phyloP scores from a whole-genome alignment of 331 rosid genomes.

The Pyracantha coccinea region DNA sequence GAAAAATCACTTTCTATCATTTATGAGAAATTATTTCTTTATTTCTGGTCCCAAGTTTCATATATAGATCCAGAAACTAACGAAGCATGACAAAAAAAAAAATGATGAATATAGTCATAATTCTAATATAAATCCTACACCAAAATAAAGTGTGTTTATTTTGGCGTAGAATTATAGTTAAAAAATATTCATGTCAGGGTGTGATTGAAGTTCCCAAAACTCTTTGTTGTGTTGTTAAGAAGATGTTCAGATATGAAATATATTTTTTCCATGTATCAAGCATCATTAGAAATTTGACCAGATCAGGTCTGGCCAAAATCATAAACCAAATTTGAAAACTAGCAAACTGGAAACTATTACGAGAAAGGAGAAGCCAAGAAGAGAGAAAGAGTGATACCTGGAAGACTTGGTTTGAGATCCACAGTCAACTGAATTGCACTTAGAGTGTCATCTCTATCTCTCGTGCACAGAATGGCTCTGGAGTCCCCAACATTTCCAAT shows the following conservation, averaged over 20 bases:
- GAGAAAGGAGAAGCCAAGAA: not conserved
- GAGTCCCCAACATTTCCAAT: slow-evolving; percentile 96
- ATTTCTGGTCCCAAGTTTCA: not conserved
- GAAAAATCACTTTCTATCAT: not conserved
- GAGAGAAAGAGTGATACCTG: slow-evolving; percentile 39
- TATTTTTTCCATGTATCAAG: not conserved
- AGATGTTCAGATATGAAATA: too few relatives aligned
- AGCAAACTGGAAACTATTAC: not conserved
- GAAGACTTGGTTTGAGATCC: slow-evolving; percentile 98
- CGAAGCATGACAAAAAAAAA: not conserved
- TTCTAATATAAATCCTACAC: not conserved
- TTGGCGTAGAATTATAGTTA: too few relatives aligned
- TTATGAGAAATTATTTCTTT: too few relatives aligned
- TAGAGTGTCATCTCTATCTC: slow-evolving; percentile 62
- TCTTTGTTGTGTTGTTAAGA: too few relatives aligned
- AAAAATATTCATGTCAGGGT: too few relatives aligned
- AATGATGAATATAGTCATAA: not conserved
- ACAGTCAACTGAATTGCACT: slow-evolving; percentile 86
- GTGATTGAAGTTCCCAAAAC: not conserved
- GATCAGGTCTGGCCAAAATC: not conserved
- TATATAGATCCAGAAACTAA: not conserved
- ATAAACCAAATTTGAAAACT: not conserved
- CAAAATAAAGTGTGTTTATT: not conserved
- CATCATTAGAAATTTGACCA: not conserved
- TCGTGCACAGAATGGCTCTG: slow-evolving; percentile 84